These are phyloP conservation scores for Yamadazyma siamensis DNA, from an alignment of 1,139 yeast genomes.

Conservation along the genomic window DNA sequence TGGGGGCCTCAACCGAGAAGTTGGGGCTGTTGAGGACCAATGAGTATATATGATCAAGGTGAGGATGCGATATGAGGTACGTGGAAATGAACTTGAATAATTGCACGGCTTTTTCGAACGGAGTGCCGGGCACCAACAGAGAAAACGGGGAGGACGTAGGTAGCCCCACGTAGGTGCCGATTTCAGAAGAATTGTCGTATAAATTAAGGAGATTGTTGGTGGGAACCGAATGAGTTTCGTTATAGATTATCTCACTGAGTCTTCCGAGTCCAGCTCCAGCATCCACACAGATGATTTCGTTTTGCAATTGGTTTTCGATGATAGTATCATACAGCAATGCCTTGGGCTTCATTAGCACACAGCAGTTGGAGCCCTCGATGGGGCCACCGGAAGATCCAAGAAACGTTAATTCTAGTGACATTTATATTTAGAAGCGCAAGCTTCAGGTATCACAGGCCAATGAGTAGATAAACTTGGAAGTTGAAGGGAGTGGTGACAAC, in stretches of 20 bases:
- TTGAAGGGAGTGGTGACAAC: too few relatives aligned
- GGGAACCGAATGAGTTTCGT: slow-evolving; percentile 16
- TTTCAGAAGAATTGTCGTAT: slow-evolving; percentile 24
- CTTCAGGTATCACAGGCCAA: background rate
- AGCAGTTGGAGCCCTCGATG: slow-evolving; percentile 61
- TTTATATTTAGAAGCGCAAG: slow-evolving; percentile 4
- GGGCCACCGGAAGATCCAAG: slow-evolving; percentile 84
- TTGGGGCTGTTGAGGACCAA: slow-evolving; percentile 71
- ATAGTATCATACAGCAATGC: slow-evolving; percentile 35
- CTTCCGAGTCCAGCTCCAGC: slow-evolving; percentile 74
- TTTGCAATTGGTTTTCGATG: slow-evolving; percentile 20
- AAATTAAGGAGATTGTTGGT: slow-evolving; percentile 17
- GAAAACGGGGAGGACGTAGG: slow-evolving; percentile 25
- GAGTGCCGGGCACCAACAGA: slow-evolving; percentile 10
- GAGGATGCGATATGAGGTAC: slow-evolving; percentile 76
- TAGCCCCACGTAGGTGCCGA: slow-evolving; percentile 19
- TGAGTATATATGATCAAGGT: slow-evolving; percentile 75
- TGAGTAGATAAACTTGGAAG: too few relatives aligned
- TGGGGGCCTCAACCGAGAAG: slow-evolving; percentile 27
- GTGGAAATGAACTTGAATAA: slow-evolving; percentile 37
- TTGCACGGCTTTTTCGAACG: slow-evolving; percentile 20
- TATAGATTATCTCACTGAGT: slow-evolving; percentile 48
- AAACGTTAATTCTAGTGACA: slow-evolving; percentile 44
- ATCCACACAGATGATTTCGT: slow-evolving; percentile 60
- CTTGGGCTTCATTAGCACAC: slow-evolving; percentile 61